Percentiles rank a stretch among this genome's conserved stretches.
These are phyloP conservation scores for Strobilomyces confusus DNA, from an alignment of 768 basidiomycete species.

Conservation along the genomic window DNA sequence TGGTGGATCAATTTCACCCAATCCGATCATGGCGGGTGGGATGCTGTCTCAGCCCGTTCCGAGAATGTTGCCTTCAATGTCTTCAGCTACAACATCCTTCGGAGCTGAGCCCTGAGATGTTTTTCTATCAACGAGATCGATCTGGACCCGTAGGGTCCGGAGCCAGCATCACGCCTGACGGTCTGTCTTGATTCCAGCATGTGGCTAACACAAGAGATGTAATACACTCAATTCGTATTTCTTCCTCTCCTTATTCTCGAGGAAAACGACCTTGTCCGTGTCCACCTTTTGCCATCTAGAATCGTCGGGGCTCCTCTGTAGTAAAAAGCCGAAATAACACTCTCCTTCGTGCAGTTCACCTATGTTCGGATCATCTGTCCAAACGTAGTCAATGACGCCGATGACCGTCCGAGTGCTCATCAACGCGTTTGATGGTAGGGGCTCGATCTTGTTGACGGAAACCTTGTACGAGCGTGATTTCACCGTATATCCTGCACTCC, in stretches of 20 bases:
- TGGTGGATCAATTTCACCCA: too few relatives aligned
- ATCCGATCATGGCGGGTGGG: too few relatives aligned
- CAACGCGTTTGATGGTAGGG: background rate
- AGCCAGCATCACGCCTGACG: too few relatives aligned
- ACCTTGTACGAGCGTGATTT: background rate
- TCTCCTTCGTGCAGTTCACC: background rate
- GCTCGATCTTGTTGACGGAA: background rate
- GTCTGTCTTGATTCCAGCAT: too few relatives aligned
- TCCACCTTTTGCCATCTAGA: slow-evolving; percentile 2
- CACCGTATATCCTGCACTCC: background rate
- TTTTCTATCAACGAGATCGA: too few relatives aligned
- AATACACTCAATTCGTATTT: background rate
- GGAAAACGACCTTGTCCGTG: background rate
- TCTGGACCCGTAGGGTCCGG: too few relatives aligned
- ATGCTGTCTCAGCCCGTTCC: too few relatives aligned
- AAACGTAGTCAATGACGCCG: slow-evolving; percentile 2
- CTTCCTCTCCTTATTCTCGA: background rate
- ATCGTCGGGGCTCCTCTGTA: background rate
- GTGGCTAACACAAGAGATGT: background rate
- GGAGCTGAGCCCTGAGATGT: too few relatives aligned
- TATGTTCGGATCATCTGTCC: background rate
- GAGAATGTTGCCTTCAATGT: too few relatives aligned
- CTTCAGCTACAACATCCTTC: too few relatives aligned
- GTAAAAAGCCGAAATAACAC: slow-evolving; percentile 1
- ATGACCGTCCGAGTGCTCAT: background rate